Evolutionary conservation across 495 filamentous ascomycete species (phyloP), one percentile per base, ranked within the genome.

Genomic region (Chaetomidium leptoderma): DNA sequence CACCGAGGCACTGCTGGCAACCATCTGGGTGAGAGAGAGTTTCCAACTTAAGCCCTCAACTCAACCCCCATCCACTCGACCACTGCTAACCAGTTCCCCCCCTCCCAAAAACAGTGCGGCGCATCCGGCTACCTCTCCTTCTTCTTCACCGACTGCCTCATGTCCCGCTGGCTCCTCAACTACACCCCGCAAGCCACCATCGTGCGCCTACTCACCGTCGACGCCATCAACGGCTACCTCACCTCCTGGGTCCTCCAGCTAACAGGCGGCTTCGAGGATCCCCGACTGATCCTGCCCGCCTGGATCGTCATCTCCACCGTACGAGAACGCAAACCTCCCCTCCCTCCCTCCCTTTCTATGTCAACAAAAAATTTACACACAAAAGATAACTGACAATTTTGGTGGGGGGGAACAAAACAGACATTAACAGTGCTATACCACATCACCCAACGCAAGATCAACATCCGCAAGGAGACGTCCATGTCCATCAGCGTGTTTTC

Each of bases 141-240:
- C 71, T 88, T 91, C 73, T 92, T 93, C 72, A 91, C 88, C 58
- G 89, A 95, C 74, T 90, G 88, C 72, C 85, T 93, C 66, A 95
- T 95, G 90, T 91, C 87, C 60, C 84, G 90, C 69, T 93, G 90
- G 87, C 87, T 95, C 66, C 74, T 95, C 55, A 87, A 90, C 70
- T 95, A 93, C 77, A 92, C 89, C 39, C 89, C 90, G 14, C 86
- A 80, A 62, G 90, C 88, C 45, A 91, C 91, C 45, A 81, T 92
- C 60, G 86, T 95, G 55, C 88, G 90, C 49, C 85, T 95, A 33
- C 77, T 91, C 33, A 87, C 89, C 42, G 89, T 88, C 50, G 88
- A 87, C 63, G 82, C 85, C 27, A 76, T 89, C 54, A 91, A 92
- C 66, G 87, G 86, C 53, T 92, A 90, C 69, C 77, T 90, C 47